Evolutionary conservation across 257 asterid genomes (phyloP).

Genomic region (Scutellaria barbata): DNA sequence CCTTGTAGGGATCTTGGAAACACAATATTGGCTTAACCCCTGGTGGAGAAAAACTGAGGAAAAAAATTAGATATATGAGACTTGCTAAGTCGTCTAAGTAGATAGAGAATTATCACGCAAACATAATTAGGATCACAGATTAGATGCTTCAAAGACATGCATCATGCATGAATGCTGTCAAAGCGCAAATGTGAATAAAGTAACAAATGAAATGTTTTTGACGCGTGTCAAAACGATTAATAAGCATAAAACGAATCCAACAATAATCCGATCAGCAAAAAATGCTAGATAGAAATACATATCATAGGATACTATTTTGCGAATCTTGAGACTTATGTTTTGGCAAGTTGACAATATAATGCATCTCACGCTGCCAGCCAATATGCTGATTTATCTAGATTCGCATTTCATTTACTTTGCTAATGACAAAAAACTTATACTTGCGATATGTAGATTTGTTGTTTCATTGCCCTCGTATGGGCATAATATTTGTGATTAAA

Average conservation of each 20-base stretch:
- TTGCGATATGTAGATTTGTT: background rate
- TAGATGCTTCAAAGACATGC: constrained; percentile 25
- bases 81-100: background rate
- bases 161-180: constrained; percentile 15
- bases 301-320: background rate
- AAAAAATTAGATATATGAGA: constrained; percentile 3
- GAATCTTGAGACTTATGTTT: constrained; percentile 18
- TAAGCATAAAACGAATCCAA: background rate
- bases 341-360: constrained; percentile 11
- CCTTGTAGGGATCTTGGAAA: background rate
- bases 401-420: constrained; percentile 33
- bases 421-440: constrained; percentile 27
- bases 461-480: background rate
- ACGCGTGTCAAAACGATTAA: background rate
- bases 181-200: constrained; percentile 18
- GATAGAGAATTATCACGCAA: constrained; percentile 10
- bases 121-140: background rate
- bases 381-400: constrained; percentile 2
- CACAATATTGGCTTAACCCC: background rate
- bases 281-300: constrained; percentile 6
- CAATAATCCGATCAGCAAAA: background rate
- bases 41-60: background rate
- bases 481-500: background rate
- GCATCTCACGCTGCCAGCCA: constrained; percentile 6
- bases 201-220: constrained; percentile 1